Conservation (phyloP, 768 basidiomycete genomes). For the Trametes gibbosa region DNA sequence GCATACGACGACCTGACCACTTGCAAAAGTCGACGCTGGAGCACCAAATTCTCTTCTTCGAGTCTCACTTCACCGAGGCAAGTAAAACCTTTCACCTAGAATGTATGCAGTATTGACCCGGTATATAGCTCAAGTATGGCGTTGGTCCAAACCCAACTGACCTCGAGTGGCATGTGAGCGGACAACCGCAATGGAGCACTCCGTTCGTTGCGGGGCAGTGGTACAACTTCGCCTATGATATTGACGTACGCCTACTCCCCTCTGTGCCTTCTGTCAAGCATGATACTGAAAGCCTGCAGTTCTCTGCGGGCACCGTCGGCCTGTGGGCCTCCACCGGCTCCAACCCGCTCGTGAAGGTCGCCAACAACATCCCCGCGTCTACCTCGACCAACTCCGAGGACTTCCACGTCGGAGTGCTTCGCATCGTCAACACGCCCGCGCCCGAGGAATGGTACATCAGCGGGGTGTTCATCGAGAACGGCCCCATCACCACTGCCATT, state of each 20-base stretch:
- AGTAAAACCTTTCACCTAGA: background rate
- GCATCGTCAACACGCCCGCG: conserved; percentile 44
- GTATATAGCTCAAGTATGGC: conserved; percentile 51
- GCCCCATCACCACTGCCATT: conserved; percentile 51
- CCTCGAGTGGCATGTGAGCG: conserved; percentile 51
- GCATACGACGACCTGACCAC: background rate
- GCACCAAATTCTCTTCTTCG: conserved; percentile 63
- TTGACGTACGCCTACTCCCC: conserved; percentile 41
- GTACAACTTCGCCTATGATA: conserved; percentile 69
- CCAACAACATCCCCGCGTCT: conserved; percentile 43
- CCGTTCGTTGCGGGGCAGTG: conserved; percentile 51
- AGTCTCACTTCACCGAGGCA: conserved; percentile 62
- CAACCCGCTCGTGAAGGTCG: conserved; percentile 47
- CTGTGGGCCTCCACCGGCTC: conserved; percentile 56
- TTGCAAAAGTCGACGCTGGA: conserved; percentile 45
- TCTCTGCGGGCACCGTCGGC: conserved; percentile 50
- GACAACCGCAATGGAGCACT: conserved; percentile 47
- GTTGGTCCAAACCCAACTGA: conserved; percentile 46
- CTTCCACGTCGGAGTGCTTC: conserved; percentile 61
- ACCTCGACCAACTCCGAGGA: conserved; percentile 59
- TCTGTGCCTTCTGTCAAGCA: too few species aligned
- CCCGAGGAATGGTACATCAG: conserved; percentile 59
- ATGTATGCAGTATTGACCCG: background rate
- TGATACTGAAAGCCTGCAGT: conserved; percentile 32
- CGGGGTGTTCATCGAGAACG: conserved; percentile 59